phyloP scores from a whole-genome alignment of 2,329 filamentous ascomycete genomes.

The Microdochium bolleyi region DNA sequence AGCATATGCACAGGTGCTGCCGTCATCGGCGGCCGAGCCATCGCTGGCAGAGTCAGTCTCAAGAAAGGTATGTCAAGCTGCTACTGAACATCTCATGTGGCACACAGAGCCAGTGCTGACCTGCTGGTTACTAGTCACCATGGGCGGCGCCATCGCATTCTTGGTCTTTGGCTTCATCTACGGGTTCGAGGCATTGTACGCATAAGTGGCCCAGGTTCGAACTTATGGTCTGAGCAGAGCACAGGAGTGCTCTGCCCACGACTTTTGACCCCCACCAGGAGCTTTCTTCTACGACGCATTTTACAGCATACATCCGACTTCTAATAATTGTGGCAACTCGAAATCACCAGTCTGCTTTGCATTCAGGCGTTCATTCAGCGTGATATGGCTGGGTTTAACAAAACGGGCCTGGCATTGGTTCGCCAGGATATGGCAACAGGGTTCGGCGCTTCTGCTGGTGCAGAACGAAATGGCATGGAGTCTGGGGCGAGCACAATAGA shows the following conservation, averaged over 20 bases:
- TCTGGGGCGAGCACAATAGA: too few species aligned
- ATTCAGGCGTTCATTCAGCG: neutral
- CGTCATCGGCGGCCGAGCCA: conserved; percentile 83
- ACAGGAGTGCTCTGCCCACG: neutral
- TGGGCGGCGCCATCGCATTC: conserved; percentile 87
- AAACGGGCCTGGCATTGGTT: neutral
- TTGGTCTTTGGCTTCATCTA: conserved; percentile 89
- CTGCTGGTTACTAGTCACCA: conserved; percentile 56
- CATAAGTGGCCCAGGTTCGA: conserved; percentile 20
- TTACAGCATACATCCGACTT: neutral
- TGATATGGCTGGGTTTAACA: neutral
- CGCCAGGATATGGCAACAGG: neutral
- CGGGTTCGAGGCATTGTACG: conserved; percentile 68
- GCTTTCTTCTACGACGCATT: neutral
- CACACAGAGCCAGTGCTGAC: neutral
- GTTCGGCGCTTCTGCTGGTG: neutral
- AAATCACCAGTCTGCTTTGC: neutral
- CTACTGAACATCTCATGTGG: neutral
- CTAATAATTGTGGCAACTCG: neutral
- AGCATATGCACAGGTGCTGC: conserved; percentile 84
- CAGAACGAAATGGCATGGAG: too few species aligned
- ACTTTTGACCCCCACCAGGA: too few species aligned
- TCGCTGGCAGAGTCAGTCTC: conserved; percentile 90
- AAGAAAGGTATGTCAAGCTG: conserved; percentile 70
- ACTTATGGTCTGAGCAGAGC: neutral